phyloP scores from a whole-genome alignment of 176 grass and related monocot genomes.

The Raddia distichophylla region DNA sequence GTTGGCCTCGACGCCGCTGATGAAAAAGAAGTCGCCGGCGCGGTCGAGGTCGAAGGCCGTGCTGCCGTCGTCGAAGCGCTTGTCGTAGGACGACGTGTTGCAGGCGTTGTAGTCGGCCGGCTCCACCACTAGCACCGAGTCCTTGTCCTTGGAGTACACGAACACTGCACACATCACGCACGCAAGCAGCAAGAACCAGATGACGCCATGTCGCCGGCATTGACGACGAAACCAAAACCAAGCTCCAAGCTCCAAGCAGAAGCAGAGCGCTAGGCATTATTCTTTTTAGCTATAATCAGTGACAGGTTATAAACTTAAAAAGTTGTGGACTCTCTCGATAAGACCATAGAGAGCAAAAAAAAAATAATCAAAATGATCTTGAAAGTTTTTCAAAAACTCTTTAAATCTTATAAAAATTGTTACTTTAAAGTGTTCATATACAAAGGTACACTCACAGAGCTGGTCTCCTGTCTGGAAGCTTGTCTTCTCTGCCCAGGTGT shows the following conservation, averaged over 20 bases:
- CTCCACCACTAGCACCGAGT: slow-evolving; percentile 74
- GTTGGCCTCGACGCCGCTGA: slow-evolving; percentile 62
- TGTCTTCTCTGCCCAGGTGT: slow-evolving; percentile 65
- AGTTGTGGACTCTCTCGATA: too few species aligned
- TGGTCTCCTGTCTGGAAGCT: slow-evolving; percentile 67
- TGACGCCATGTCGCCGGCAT: slow-evolving; percentile 16
- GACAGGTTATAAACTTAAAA: too few species aligned
- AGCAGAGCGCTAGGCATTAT: not conserved
- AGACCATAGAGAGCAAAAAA: too few species aligned
- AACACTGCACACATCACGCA: slow-evolving; percentile 50
- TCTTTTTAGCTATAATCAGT: too few species aligned
- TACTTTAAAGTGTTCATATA: too few species aligned
- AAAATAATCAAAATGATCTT: too few species aligned
- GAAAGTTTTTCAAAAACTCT: too few species aligned
- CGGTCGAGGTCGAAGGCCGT: slow-evolving; percentile 58
- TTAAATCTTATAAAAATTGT: too few species aligned
- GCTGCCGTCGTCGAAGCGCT: slow-evolving; percentile 62
- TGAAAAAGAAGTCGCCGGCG: slow-evolving; percentile 62
- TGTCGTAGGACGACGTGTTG: slow-evolving; percentile 71
- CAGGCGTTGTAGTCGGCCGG: slow-evolving; percentile 66
- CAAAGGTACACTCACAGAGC: slow-evolving; percentile 43
- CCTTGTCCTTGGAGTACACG: slow-evolving; percentile 57
- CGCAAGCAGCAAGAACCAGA: not conserved
- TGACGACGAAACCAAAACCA: not conserved
- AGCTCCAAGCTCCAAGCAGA: not conserved